A percentile compares a stretch with the other conserved stretches of the same genome.
These are phyloP conservation scores for Trichosporon asahii DNA, from an alignment of 1,284 basidiomycete species.

Conservation along the genomic window DNA sequence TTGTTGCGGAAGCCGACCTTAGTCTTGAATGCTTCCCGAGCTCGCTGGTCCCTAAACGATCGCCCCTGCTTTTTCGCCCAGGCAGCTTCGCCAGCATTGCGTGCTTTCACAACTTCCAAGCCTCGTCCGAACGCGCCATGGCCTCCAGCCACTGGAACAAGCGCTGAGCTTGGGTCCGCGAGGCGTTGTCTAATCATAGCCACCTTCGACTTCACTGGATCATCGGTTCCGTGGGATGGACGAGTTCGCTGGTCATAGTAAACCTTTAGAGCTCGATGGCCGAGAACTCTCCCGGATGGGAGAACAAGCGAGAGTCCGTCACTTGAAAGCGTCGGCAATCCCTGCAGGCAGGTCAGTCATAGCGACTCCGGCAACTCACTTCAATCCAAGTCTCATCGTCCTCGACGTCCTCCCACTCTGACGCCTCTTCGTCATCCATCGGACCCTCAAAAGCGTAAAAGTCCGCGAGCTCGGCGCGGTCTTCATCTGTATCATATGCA, in stretches of 20 bases:
- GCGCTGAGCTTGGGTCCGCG: conserved; percentile 71
- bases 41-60: conserved; percentile 77
- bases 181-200: conserved; percentile 70
- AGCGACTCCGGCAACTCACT: conserved; percentile 29
- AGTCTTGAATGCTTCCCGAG: conserved; percentile 80
- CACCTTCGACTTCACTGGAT: conserved; percentile 44
- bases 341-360: neutral
- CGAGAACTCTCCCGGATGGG: conserved; percentile 86
- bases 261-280: conserved; percentile 79
- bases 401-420: conserved; percentile 50
- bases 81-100: conserved; percentile 88
- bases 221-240: conserved; percentile 49
- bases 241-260: conserved; percentile 83
- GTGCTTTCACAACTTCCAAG: conserved; percentile 78
- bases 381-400: conserved; percentile 35
- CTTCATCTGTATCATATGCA: conserved; percentile 75
- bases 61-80: conserved; percentile 85
- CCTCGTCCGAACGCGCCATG: conserved; percentile 79
- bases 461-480: conserved; percentile 83
- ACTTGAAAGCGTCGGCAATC: conserved; percentile 43
- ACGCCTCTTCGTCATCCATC: conserved; percentile 64
- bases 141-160: conserved; percentile 79
- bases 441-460: conserved; percentile 87
- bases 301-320: conserved; percentile 82
- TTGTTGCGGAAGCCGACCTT: conserved; percentile 64